phyloP scores from a whole-genome alignment of 345 rosid species.

The Corymbia maculata region DNA sequence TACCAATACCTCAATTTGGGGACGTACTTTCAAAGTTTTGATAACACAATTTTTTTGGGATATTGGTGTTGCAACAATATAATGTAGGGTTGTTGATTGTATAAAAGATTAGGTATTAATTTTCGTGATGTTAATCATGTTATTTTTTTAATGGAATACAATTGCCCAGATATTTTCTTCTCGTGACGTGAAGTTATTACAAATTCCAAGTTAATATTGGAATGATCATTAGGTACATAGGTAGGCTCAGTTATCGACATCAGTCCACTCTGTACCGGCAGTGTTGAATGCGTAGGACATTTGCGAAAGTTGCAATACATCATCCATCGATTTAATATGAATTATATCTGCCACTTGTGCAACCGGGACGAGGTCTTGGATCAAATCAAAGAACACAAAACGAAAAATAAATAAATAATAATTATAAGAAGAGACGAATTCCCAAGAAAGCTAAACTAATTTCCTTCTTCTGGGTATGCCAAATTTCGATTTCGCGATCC shows the following conservation, averaged over 20 bases:
- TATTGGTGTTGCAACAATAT: neutral
- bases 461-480: neutral
- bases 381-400: neutral
- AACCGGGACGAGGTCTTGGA: neutral
- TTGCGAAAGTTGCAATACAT: neutral
- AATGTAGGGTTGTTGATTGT: neutral
- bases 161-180: neutral
- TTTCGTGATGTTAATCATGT: neutral
- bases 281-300: neutral
- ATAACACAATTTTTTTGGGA: too few relatives aligned
- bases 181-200: neutral
- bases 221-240: neutral
- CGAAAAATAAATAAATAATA: neutral
- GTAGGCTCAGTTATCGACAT: accelerated
- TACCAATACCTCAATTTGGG: accelerated
- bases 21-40: too few relatives aligned
- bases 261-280: neutral
- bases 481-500: neutral
- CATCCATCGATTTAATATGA: neutral
- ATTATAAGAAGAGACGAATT: neutral
- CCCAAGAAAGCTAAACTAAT: neutral
- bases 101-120: neutral
- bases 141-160: neutral
- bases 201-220: neutral
- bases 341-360: neutral